A percentile compares a stretch with the other conserved stretches of the same genome.
Evolutionary conservation across 306 rosid species (phyloP).

Genomic region (Canavalia gladiata): DNA sequence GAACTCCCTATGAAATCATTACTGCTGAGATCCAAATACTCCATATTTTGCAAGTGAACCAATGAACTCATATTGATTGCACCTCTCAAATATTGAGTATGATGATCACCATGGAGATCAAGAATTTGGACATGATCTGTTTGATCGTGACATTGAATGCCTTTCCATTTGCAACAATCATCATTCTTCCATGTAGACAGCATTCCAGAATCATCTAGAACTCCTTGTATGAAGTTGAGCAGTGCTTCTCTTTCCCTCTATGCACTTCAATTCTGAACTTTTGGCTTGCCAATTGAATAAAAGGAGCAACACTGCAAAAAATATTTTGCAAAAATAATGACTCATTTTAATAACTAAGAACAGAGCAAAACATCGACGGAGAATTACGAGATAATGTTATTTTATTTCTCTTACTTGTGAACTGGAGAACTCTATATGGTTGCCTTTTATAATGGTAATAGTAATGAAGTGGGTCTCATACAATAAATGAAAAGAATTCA

Average conservation of each 20-base stretch:
- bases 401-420: not conserved
- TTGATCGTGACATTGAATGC: not conserved
- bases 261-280: not conserved
- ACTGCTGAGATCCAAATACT: conserved; percentile 16
- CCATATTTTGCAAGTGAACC: not conserved
- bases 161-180: not conserved
- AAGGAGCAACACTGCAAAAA: not conserved
- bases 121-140: not conserved
- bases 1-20: not conserved
- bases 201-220: not conserved
- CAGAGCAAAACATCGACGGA: no score
- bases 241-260: not conserved
- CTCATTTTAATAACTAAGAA: not conserved
- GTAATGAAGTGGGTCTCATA: no score
- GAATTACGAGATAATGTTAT: no score
- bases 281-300: not conserved
- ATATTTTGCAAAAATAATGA: not conserved
- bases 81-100: not conserved
- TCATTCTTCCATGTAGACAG: not conserved
- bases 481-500: no score
- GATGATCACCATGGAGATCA: not conserved
- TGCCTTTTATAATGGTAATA: no score
- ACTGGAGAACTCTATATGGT: not conserved
- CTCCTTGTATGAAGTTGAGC: not conserved
- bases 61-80: not conserved